Conservation (phyloP, 495 filamentous ascomycete species). For the Parmelia sp. region DNA sequence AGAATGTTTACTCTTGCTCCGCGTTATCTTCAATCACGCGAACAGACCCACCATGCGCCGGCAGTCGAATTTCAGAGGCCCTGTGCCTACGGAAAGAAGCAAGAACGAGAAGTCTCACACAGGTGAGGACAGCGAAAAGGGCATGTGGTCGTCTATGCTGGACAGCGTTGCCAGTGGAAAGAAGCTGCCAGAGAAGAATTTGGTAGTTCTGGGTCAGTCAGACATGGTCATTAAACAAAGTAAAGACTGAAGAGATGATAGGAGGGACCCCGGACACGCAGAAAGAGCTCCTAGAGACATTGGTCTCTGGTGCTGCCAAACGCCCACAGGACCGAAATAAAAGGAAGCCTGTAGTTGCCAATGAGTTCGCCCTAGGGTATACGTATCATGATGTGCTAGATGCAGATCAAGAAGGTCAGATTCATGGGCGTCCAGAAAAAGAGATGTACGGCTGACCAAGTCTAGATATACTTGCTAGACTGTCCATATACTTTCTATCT, state of each 20-base stretch:
- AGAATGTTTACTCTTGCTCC: background rate
- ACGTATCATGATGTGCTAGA: constrained; percentile 94
- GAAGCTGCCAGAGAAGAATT: constrained; percentile 84
- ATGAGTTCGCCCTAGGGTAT: constrained; percentile 89
- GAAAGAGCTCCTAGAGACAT: constrained; percentile 78
- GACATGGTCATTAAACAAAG: background rate
- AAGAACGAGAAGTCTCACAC: constrained; percentile 44
- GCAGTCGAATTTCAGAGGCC: constrained; percentile 14
- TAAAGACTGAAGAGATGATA: constrained; percentile 30
- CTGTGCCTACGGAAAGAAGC: background rate
- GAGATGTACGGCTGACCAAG: constrained; percentile 10
- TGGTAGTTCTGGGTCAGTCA: constrained; percentile 70
- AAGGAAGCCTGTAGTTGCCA: constrained; percentile 76
- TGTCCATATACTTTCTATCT: constrained; percentile 83
- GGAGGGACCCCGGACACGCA: constrained; percentile 86
- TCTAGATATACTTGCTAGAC: constrained; percentile 79
- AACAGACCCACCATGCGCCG: constrained; percentile 7
- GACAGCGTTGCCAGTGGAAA: constrained; percentile 86
- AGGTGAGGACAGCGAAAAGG: constrained; percentile 72
- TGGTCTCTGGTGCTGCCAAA: constrained; percentile 56
- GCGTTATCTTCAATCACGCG: background rate
- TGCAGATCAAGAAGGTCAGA: constrained; percentile 81
- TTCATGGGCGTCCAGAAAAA: background rate
- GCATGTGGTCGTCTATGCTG: constrained; percentile 93
- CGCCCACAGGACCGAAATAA: constrained; percentile 50